A percentile compares a stretch with the other conserved stretches of the same genome.
Conservation (phyloP, 2,329 filamentous ascomycete species). For the Colletotrichum sp. region DNA sequence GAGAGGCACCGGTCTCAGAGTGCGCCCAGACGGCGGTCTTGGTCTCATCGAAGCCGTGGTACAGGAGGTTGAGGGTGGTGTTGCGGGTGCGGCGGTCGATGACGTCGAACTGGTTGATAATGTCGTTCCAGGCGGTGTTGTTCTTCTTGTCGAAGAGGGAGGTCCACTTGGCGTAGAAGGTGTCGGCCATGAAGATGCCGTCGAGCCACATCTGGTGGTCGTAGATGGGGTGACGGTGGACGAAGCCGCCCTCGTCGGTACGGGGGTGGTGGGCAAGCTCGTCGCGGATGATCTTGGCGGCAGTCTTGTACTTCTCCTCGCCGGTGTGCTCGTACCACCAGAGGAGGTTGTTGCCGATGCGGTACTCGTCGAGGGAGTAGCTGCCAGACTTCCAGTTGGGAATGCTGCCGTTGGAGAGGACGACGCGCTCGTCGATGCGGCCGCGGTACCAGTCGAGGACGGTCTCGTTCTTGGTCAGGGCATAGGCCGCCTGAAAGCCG, state of each 20-base stretch:
- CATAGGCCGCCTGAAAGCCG: conserved; percentile 51
- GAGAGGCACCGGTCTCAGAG: conserved; percentile 52
- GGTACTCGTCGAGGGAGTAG: conserved; percentile 59
- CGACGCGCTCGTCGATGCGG: conserved; percentile 49
- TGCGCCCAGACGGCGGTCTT: conserved; percentile 58
- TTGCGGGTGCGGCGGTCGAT: conserved; percentile 48
- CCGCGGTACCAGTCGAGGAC: conserved; percentile 49
- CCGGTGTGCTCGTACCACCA: conserved; percentile 53
- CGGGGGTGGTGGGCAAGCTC: conserved; percentile 55
- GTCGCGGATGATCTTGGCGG: conserved; percentile 50
- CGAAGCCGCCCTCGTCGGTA: conserved; percentile 59
- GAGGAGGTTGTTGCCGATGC: conserved; percentile 57
- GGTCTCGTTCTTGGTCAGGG: conserved; percentile 46
- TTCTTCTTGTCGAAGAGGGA: conserved; percentile 41
- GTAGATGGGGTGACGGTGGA: conserved; percentile 51
- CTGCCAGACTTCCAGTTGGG: conserved; percentile 27
- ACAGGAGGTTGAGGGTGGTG: conserved; percentile 45
- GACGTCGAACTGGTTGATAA: conserved; percentile 49
- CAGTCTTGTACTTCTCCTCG: conserved; percentile 53
- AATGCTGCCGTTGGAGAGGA: conserved; percentile 51
- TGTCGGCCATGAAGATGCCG: conserved; percentile 57
- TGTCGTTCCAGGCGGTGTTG: conserved; percentile 48
- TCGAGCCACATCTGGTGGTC: conserved; percentile 64
- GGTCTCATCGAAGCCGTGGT: conserved; percentile 60
- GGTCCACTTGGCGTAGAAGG: conserved; percentile 48